Evolutionary conservation across 164 flowering plant genomes (phyloP), one percentile per base, ranked within the genome.

Genomic region (Sextonia rubra): DNA sequence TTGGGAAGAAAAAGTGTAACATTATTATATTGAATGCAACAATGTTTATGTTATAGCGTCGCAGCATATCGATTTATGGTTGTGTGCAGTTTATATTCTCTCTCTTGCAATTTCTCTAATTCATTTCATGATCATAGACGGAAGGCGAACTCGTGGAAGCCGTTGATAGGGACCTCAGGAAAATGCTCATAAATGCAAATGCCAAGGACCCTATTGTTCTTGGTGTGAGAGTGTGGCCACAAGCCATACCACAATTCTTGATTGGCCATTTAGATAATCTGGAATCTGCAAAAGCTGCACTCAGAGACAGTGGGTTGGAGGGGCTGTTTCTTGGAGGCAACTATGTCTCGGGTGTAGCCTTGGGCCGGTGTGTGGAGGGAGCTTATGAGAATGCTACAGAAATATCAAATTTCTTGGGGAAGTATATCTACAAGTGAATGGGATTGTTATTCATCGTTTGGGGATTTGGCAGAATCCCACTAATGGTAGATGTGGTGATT

Each of bases 311-410:
- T 44, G 94, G 93, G 20, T 80, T 84, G 14, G 74, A 84, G 37
- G 99, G 99, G 27, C 71, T 95, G 62, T 89, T 88, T 81, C 91
- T 95, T 55, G 96, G 93, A 44, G 99, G 98, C 68, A 95, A 91
- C 77, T 93, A 89, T 71, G 98, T 93, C 0, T 79, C 94, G n/a
- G 99, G 98, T 60, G 99, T 95, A 12, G 99, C 99, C 73, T 89
- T 95, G 80, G 99, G 99, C 22, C 83, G 94, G 63, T 95, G 99
- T 69, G 94, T 95, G 66, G 99, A 95, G 82, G 87, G 91, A 48
- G 99, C 97, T 70, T 90, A 86, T 75, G 97, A 93, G 37, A 82
- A 82, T 76, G 95, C 98, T 3, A 75, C 83, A 20, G 88, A 91
- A 73, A 87, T 87, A 29, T 78, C 82, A 29, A 73, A 71, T 69